Evolutionary conservation across 768 basidiomycete genomes (phyloP), one percentile per base, ranked within the genome.

Genomic region (Lactarius tabidus): DNA sequence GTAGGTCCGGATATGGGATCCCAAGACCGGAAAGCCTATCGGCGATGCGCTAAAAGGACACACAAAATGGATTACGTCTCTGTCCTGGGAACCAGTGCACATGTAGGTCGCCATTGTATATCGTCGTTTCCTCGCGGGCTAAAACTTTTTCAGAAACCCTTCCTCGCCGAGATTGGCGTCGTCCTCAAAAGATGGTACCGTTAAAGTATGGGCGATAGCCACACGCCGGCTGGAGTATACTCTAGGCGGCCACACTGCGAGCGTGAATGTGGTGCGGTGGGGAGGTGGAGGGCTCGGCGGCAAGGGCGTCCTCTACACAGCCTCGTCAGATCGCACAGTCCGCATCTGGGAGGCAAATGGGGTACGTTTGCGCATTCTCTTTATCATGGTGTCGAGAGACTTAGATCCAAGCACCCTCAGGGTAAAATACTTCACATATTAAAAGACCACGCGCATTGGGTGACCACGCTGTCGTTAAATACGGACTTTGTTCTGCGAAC

Each of bases 391-490:
- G 55, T 33, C n/a, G 14, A 38, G 39, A 18, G 28, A 14, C 23
- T 41, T n/a, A 23, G 48, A 9, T 17, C 20, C 45, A 43, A 15
- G 6, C 33, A 3, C 18, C 28, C 54, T n/a, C 70, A 95, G 90
- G 96, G 95, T 1, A 89, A 85, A 74, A 84, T 86, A 31, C 79
- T 98, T 41, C 84, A 95, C 71, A 87, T 88, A 0, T 78, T 98
- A 31, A 94, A 92, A 75, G 95, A 98, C 67, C 96, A 99, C 71
- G 97, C 95, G 0, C 97, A 99, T 72, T 98, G 95, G 96, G 97
- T 99, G 9, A 99, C 95, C 23, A 98, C 95, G 0, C 85, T 99
- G 52, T 88, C 97, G 4, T 81, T 98, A 61, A 96, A 95, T 75
- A 95, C 95, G 12, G 96, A 99, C 74, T 97, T 95, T 72, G 86